Conservation (phyloP, 257 asterid genomes). For the Pogostemon cablin region DNA sequence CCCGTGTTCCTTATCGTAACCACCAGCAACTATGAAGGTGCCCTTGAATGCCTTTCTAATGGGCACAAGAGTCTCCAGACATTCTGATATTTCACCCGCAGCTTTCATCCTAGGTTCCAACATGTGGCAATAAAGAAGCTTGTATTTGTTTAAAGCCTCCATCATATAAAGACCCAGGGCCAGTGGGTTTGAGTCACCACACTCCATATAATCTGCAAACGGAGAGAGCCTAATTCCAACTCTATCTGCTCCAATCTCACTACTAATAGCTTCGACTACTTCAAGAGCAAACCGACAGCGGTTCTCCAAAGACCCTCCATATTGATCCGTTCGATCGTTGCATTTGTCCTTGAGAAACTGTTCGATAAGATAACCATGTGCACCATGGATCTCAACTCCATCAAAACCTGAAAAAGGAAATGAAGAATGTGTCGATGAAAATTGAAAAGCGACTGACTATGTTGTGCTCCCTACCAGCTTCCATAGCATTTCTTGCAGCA, state of each 20-base stretch:
- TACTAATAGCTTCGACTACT: constrained; percentile 49
- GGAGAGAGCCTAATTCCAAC: constrained; percentile 76
- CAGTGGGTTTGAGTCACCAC: constrained; percentile 58
- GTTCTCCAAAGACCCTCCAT: constrained; percentile 69
- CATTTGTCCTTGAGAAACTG: constrained; percentile 66
- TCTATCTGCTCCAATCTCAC: constrained; percentile 51
- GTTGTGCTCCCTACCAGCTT: constrained; percentile 56
- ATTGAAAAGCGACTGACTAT: not conserved
- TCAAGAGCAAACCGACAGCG: constrained; percentile 65
- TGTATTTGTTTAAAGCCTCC: constrained; percentile 48
- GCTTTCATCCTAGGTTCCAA: constrained; percentile 63
- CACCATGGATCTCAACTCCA: constrained; percentile 80
- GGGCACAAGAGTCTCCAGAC: constrained; percentile 48
- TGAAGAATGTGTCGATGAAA: not conserved
- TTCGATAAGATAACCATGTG: constrained; percentile 64
- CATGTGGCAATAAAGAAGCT: constrained; percentile 65
- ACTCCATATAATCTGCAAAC: constrained; percentile 40
- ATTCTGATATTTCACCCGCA: constrained; percentile 30
- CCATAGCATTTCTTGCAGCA: constrained; percentile 79
- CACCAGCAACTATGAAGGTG: constrained; percentile 69
- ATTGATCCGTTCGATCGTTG: constrained; percentile 67
- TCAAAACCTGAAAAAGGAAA: constrained; percentile 58
- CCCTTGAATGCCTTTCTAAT: constrained; percentile 67
- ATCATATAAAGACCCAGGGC: constrained; percentile 64
- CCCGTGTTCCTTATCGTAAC: constrained; percentile 64